Evolutionary conservation across 2,329 filamentous ascomycete species (phyloP).

Genomic region (Nigrograna mackinnonii): DNA sequence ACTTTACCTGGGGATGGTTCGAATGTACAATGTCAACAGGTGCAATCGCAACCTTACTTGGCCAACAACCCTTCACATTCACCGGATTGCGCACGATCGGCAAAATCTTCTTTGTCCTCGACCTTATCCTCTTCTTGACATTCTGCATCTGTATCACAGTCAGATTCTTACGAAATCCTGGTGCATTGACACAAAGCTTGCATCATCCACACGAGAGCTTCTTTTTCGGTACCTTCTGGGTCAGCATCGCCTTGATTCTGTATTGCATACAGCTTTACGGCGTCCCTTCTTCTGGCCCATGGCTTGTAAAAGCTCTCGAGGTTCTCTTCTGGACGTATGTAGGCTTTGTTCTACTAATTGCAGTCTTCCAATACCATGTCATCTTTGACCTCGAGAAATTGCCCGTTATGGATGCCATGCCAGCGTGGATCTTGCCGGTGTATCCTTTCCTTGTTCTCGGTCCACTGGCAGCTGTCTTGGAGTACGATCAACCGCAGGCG

Average conservation of each 20-base stretch:
- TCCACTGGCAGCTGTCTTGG: constrained; percentile 70
- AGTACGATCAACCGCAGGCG: constrained; percentile 60
- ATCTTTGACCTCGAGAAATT: constrained; percentile 65
- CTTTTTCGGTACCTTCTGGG: constrained; percentile 51
- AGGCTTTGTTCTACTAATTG: constrained; percentile 43
- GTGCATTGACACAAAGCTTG: constrained; percentile 50
- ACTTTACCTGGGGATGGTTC: constrained; percentile 55
- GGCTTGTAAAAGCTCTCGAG: constrained; percentile 44
- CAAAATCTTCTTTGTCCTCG: constrained; percentile 55
- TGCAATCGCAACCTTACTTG: constrained; percentile 49
- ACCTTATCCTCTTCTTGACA: constrained; percentile 50
- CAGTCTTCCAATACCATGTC: constrained; percentile 60
- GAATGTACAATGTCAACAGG: constrained; percentile 54
- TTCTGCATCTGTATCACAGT: constrained; percentile 36
- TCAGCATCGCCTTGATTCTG: constrained; percentile 46
- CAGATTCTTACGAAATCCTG: constrained; percentile 51
- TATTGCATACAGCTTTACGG: constrained; percentile 44
- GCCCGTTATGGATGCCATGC: constrained; percentile 69
- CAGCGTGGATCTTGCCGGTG: constrained; percentile 74
- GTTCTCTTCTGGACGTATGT: constrained; percentile 50
- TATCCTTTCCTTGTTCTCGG: constrained; percentile 76
- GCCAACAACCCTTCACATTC: constrained; percentile 50
- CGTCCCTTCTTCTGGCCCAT: constrained; percentile 35
- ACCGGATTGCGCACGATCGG: constrained; percentile 55
- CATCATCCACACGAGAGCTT: constrained; percentile 56